Evolutionary conservation across 108 stramenopile genomes (phyloP), one percentile per base, ranked within the genome.

Genomic region (Fistulifera pelliculosa): DNA sequence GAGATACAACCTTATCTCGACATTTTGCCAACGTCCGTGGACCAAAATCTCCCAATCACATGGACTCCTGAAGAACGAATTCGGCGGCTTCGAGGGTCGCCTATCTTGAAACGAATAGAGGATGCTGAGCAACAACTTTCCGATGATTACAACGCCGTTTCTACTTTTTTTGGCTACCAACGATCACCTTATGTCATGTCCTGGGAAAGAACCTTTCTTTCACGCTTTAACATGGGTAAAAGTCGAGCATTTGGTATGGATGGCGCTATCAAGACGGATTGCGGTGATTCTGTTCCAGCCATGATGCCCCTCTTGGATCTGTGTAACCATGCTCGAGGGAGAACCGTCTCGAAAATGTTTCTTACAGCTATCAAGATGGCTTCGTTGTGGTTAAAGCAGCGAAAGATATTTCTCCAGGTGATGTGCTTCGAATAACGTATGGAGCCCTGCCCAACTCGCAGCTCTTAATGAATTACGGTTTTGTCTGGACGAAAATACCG

Each of bases 251-350:
- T 90, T 80, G 56, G 57, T 8, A 63, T 64, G 2, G 42, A 72
- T 27, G 76, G 76, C 6, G 18, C n/a, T 5, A 19, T 47, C 1
- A 8, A 44, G 38, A 65, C 54, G 1, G 66, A 39, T 5, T 42
- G 21, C 26, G 41, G 54, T 15, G 75, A 74, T 23, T 63, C 56
- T 16, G 62, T 71, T 2, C 66, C 83, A 47, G 75, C 72, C 0
- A 38, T 86, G 62, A 65, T 90, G 13, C 89, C 89, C n/a, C 38
- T 90, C 39, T 50, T 90, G 57, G 89, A 90, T 70, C 52, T 86
- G 41, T 73, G 83, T 52, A 74, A 90, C 76, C 89, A 90, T 62
- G 45, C 41, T 23, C 77, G 89, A 23, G 88, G 82, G 8, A n/a
- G 42, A 27, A 23, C 17, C n/a, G 69, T 35, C 27, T 56, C 40